Base-by-base conservation (phyloP, 441 rosid genomes). In the Populus tomentosa region DNA sequence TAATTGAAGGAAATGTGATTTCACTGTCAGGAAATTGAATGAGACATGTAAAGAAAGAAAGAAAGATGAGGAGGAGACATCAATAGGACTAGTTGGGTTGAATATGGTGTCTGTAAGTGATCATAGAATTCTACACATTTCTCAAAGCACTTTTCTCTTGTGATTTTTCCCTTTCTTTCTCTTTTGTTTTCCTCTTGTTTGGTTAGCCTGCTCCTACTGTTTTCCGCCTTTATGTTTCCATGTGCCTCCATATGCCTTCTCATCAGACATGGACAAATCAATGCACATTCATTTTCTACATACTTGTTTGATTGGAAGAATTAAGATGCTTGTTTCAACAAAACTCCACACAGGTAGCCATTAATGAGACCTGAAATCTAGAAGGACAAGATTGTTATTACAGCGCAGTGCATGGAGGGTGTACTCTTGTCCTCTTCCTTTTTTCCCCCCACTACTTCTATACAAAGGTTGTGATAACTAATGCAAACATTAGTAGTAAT, bases 171-270 rank as follows among this genome's bases (percentile, higher is more conserved):
- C 46, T 11, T 2, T 40, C 46, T 40, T 40, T 40, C 35, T 33
- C 35, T 33, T 6, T 33, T 33, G 35, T 33, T 33, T 33, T 33
- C 35, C 35, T 71, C 71, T 20, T 53, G 53, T 32, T 56, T 35
- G 23, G 23, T 72, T 56, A 14, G 13, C 18, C 24, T 70, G 46
- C 42, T 24, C 26, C 70, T 42, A 14, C 73, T 42, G 70, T 46
- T 40, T 50, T 33, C 50, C 6, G 71, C 80, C 80, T 77, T 78
- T 67, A 62, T 74, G 81, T 56, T 69, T 75, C 76, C 79, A 75
- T 80, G 82, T 80, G 79, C 82, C 66, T 33, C 72, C 73, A 70
- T 71, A 71, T 35, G 78, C 82, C 66, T 80, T 63, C 75, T 73
- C 73, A 46, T 2, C 72, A 75, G 75, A 69, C 7, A 65, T 35